phyloP scores from a whole-genome alignment of 2,329 filamentous ascomycete genomes.

The Pleurostoma richardsiae region DNA sequence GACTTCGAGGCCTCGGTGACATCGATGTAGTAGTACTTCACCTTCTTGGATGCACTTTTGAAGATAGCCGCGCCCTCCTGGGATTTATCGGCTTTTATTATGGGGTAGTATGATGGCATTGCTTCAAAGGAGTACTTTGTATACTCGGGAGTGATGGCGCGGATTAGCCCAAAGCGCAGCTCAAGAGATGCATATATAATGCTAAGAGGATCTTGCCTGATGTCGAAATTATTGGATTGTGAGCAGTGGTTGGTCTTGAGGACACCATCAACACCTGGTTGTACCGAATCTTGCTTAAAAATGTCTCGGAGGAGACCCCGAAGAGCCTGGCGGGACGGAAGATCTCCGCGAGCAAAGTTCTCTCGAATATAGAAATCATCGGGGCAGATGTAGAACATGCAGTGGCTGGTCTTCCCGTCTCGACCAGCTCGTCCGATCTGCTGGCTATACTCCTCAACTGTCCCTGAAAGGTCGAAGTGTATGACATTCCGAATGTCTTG shows the following conservation, averaged over 20 bases:
- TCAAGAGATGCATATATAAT: constrained; percentile 58
- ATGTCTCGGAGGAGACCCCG: constrained; percentile 43
- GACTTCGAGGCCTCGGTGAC: constrained; percentile 30
- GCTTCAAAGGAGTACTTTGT: constrained; percentile 46
- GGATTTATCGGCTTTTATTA: constrained; percentile 29
- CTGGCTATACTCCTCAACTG: constrained; percentile 52
- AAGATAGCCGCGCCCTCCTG: constrained; percentile 38
- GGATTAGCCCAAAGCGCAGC: constrained; percentile 49
- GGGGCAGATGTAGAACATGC: constrained; percentile 52
- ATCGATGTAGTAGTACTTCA: constrained; percentile 41
- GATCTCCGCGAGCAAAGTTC: constrained; percentile 53
- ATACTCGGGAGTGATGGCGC: constrained; percentile 53
- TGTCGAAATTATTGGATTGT: constrained; percentile 46
- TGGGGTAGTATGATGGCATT: constrained; percentile 21
- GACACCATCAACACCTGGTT: constrained; percentile 29
- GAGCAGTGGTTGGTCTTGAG: constrained; percentile 40
- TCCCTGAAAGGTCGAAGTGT: constrained; percentile 45
- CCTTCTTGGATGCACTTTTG: constrained; percentile 29
- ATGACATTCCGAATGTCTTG: constrained; percentile 47
- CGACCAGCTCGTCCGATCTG: constrained; percentile 52
- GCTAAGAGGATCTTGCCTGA: constrained; percentile 41
- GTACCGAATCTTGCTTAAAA: constrained; percentile 30
- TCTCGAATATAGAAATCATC: constrained; percentile 55
- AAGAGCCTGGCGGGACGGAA: constrained; percentile 48
- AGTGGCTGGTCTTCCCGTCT: constrained; percentile 47